Base-by-base conservation (phyloP, 2,329 filamentous ascomycete species). In the Colletotrichum shisoi region DNA sequence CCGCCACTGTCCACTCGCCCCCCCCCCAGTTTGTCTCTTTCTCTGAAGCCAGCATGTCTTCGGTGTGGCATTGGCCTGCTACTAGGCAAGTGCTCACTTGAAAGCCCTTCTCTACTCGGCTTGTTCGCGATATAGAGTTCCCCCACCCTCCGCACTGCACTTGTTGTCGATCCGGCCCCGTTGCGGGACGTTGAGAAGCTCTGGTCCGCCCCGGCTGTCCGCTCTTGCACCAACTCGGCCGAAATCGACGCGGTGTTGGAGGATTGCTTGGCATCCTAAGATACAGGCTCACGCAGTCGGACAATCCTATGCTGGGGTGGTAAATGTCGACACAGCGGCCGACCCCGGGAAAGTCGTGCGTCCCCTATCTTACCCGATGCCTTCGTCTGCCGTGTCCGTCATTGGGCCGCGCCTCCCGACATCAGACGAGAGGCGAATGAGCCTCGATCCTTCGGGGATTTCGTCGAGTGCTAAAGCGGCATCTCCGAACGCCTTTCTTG, bases 61-160 rank as follows among this genome's bases (percentile, higher is more conserved):
- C 27, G 1, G 58, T 48, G 13, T 53, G 48, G 58, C 58, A 53
- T 27, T 61, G 58, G 58, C 48, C 58, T 61, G 53, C 19, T 54
- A 54, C 39, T 53, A 34, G 31, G 31, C 31, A 9, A 34, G 31
- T 34, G 31, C 31, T 9, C 31, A 54, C 13, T 46, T 27, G 21
- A 48, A 53, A 31, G 48, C 58, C 8, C 49, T 9, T 34, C 31
- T 61, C n/a, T 37, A 54, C 39, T 8, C 31, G 48, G 58, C 9
- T n/a, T 62, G 19, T 40, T 54, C 15, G 34, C 49, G 8, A 24
- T 54, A 9, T 62, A 27, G 49, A 40, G 58, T 27, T 54, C 54
- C n/a, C 27, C 24, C 3, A 12, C 40, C 17, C 48, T 54, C n/a
- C 58, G 49, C 39, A 19, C 40, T 31, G 48, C 46, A 3, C 39